Evolutionary conservation across 805 yeast genomes (phyloP).

Genomic region (Metschnikowia cubensis): DNA sequence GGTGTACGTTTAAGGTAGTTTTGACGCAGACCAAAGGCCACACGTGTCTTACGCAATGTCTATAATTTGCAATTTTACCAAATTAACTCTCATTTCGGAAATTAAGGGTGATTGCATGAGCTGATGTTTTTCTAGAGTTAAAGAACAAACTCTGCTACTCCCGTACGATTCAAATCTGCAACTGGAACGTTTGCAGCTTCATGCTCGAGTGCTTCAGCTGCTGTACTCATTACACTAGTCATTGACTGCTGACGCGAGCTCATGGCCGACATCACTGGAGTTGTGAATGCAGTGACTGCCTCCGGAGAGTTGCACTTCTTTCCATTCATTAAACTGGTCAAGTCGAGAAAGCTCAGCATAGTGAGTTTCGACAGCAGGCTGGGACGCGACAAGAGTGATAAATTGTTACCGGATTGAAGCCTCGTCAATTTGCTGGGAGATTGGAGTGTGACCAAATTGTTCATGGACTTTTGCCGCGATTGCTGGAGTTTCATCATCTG

Average conservation of each 20-base stretch:
- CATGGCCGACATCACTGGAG: conserved; percentile 15
- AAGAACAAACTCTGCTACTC: conserved; percentile 1
- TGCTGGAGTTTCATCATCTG: conserved; percentile 14
- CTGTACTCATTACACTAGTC: conserved; percentile 5
- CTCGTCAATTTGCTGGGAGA: conserved; percentile 5
- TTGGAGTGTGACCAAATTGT: background rate
- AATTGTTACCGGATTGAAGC: conserved; percentile 4
- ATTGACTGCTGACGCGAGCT: conserved; percentile 15
- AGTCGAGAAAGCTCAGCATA: conserved; percentile 2
- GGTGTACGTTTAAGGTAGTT: background rate
- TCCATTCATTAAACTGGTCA: conserved; percentile 12
- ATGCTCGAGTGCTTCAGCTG: background rate
- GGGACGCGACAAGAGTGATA: conserved; percentile 1
- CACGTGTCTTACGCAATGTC: background rate
- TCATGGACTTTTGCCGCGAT: conserved; percentile 9
- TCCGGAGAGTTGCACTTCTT: conserved; percentile 18
- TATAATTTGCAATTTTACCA: background rate
- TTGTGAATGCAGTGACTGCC: conserved; percentile 15
- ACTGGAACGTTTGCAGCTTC: background rate
- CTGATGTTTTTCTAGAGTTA: background rate
- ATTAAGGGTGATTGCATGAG: background rate
- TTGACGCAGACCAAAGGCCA: background rate
- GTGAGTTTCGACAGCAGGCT: conserved; percentile 4
- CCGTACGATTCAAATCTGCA: background rate
- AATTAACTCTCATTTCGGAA: background rate